A percentile compares a stretch with the other conserved stretches of the same genome.
Evolutionary conservation across 2,329 filamentous ascomycete species (phyloP).

Genomic region (Alternaria sp.): DNA sequence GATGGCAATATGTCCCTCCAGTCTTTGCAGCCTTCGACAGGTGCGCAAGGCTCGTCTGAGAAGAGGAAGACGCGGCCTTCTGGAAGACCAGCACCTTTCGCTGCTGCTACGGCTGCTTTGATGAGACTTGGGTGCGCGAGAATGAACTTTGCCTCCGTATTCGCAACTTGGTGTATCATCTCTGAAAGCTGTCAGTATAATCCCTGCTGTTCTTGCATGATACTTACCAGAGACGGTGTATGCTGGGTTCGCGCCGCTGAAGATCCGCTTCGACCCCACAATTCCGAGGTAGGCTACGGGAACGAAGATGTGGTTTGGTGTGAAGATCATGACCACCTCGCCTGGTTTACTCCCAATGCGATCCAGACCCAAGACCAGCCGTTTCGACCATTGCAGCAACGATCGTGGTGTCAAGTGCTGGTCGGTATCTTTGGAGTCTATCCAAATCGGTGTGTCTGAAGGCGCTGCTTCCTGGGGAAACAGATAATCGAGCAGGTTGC

Average conservation of each 20-base stretch:
- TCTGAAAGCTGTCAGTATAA: slow-evolving; percentile 28
- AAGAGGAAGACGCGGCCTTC: slow-evolving; percentile 42
- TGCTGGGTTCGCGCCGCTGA: slow-evolving; percentile 61
- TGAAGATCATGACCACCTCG: slow-evolving; percentile 61
- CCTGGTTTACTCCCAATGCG: slow-evolving; percentile 53
- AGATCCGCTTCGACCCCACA: slow-evolving; percentile 59
- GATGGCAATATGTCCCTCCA: slow-evolving; percentile 41
- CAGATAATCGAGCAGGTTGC: slow-evolving; percentile 49
- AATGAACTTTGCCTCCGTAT: slow-evolving; percentile 42
- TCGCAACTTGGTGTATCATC: slow-evolving; percentile 44
- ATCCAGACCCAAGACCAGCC: slow-evolving; percentile 56
- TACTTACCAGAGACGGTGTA: slow-evolving; percentile 57
- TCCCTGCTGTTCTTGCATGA: background rate
- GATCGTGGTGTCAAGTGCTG: slow-evolving; percentile 55
- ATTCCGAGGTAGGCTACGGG: slow-evolving; percentile 60
- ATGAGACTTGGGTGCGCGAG: slow-evolving; percentile 41
- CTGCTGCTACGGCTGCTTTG: slow-evolving; percentile 37
- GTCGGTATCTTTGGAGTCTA: slow-evolving; percentile 55
- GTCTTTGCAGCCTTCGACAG: slow-evolving; percentile 35
- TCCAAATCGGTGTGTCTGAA: slow-evolving; percentile 58
- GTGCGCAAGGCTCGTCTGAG: slow-evolving; percentile 35
- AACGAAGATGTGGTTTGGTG: slow-evolving; percentile 62
- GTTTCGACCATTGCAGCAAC: slow-evolving; percentile 57
- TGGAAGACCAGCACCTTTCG: slow-evolving; percentile 36
- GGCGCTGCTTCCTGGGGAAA: slow-evolving; percentile 37